phyloP scores from a whole-genome alignment of 352 stramenopile genomes.

The Phytophthora niederhauseri region DNA sequence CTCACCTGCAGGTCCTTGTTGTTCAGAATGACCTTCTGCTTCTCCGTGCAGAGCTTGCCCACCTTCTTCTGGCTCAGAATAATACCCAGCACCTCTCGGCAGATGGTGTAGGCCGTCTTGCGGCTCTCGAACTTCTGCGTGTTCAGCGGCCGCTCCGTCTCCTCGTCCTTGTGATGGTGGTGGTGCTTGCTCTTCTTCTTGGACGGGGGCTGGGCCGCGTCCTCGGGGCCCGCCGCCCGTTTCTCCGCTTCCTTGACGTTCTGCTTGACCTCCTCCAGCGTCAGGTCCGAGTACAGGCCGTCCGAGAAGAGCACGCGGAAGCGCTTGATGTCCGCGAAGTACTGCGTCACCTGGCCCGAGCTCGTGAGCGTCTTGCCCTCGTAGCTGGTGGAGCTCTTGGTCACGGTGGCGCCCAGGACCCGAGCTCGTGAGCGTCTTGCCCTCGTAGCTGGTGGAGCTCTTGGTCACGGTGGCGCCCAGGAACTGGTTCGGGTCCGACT shows the following conservation, averaged over 20 bases:
- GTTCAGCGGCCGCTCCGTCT: constrained; percentile 40
- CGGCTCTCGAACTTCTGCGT: constrained; percentile 55
- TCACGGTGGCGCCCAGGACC: constrained; percentile 45
- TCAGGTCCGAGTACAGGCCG: constrained; percentile 53
- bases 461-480: constrained; percentile 47
- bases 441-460: constrained; percentile 55
- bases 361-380: constrained; percentile 46
- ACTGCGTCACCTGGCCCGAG: constrained; percentile 52
- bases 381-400: constrained; percentile 56
- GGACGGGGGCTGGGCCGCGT: neutral
- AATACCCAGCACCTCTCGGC: constrained; percentile 54
- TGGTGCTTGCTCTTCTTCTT: constrained; percentile 37
- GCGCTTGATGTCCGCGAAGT: constrained; percentile 43
- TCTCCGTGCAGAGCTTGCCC: constrained; percentile 51
- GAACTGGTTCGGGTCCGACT: constrained; percentile 50
- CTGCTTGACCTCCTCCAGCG: constrained; percentile 40
- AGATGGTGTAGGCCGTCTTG: constrained; percentile 49
- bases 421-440: constrained; percentile 37
- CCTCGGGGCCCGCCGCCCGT: constrained; percentile 12
- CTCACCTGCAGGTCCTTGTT: constrained; percentile 69
- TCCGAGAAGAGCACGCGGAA: constrained; percentile 58
- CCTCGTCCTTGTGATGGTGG: constrained; percentile 20
- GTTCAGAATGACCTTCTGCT: constrained; percentile 58
- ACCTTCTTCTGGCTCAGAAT: constrained; percentile 62
- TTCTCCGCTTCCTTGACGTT: constrained; percentile 27